These are phyloP conservation scores for Talaromyces atroroseus DNA, from an alignment of 2,329 filamentous ascomycete genomes.

Conservation along the genomic window DNA sequence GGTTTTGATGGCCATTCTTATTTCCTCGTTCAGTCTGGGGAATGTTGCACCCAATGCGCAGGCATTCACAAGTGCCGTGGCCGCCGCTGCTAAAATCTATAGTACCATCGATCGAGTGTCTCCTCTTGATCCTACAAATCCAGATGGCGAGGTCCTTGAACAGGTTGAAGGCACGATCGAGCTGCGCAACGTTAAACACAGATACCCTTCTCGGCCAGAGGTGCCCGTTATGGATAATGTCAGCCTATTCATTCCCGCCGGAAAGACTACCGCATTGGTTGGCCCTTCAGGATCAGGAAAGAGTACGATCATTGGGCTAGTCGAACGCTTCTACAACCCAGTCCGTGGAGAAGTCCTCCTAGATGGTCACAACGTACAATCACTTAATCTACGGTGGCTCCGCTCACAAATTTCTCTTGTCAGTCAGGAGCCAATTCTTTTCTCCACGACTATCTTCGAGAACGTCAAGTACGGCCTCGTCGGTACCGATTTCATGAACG, in stretches of 20 bases:
- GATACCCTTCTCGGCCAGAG: conserved; percentile 89
- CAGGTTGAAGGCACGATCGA: conserved; percentile 71
- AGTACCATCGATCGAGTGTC: conserved; percentile 85
- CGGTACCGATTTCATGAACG: conserved; percentile 69
- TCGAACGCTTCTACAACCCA: conserved; percentile 91
- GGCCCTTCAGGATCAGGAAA: conserved; percentile 93
- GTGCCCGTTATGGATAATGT: conserved; percentile 84
- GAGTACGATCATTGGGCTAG: conserved; percentile 85
- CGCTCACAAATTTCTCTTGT: conserved; percentile 89
- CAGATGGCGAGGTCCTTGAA: conserved; percentile 67
- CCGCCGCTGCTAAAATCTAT: conserved; percentile 86
- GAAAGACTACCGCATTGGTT: conserved; percentile 88
- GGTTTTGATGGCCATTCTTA: conserved; percentile 85
- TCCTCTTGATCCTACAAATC: conserved; percentile 70
- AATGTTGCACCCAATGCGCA: conserved; percentile 81
- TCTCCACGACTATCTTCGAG: conserved; percentile 79
- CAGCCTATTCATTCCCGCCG: conserved; percentile 71
- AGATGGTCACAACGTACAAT: conserved; percentile 76
- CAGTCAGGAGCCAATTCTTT: conserved; percentile 86
- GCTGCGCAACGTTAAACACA: conserved; percentile 77
- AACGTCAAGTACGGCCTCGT: conserved; percentile 91
- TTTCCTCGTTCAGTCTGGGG: conserved; percentile 85
- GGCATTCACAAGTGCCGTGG: conserved; percentile 76
- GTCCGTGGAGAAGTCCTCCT: conserved; percentile 72
- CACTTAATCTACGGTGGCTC: conserved; percentile 81